Evolutionary conservation across 2,329 filamentous ascomycete species (phyloP).

Genomic region (Phaeosphaeriaceae sp.): DNA sequence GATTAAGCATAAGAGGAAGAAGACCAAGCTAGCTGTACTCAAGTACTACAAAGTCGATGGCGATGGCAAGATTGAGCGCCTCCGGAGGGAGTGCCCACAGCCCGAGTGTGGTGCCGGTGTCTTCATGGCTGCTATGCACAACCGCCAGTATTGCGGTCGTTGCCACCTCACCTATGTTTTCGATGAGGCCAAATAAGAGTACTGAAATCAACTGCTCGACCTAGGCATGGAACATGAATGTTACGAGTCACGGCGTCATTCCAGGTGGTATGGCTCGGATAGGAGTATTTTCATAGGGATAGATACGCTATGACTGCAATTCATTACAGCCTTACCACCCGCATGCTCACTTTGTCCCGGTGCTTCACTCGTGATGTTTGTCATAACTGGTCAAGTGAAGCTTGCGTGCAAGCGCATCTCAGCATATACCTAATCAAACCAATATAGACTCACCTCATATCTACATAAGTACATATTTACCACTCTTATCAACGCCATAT

Average conservation of each 20-base stretch:
- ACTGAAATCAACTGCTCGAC: not conserved
- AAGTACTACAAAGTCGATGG: constrained; percentile 99
- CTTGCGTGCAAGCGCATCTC: too few species aligned
- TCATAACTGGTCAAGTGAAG: too few species aligned
- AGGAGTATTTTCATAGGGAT: constrained; percentile 29
- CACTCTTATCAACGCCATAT: not conserved
- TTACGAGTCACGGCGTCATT: constrained; percentile 35
- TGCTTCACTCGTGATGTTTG: not conserved
- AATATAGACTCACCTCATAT: too few species aligned
- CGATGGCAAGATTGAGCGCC: constrained; percentile 99
- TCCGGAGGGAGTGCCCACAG: constrained; percentile 93
- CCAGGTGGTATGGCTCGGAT: constrained; percentile 32
- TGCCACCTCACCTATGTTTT: constrained; percentile 76
- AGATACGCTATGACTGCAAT: constrained; percentile 36
- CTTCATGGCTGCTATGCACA: constrained; percentile 99
- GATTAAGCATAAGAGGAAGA: constrained; percentile 99
- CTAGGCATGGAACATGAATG: constrained; percentile 21
- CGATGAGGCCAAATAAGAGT: constrained; percentile 65
- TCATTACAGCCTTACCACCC: constrained; percentile 22
- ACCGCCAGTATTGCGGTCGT: constrained; percentile 93
- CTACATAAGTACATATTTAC: too few species aligned
- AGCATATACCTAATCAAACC: too few species aligned
- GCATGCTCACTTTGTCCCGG: not conserved
- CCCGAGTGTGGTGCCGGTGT: constrained; percentile 94
- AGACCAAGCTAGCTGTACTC: constrained; percentile 99